A percentile compares a stretch with the other conserved stretches of the same genome.
These are phyloP conservation scores for Ogataea glucozyma DNA, from an alignment of 805 yeast genomes.

Conservation along the genomic window DNA sequence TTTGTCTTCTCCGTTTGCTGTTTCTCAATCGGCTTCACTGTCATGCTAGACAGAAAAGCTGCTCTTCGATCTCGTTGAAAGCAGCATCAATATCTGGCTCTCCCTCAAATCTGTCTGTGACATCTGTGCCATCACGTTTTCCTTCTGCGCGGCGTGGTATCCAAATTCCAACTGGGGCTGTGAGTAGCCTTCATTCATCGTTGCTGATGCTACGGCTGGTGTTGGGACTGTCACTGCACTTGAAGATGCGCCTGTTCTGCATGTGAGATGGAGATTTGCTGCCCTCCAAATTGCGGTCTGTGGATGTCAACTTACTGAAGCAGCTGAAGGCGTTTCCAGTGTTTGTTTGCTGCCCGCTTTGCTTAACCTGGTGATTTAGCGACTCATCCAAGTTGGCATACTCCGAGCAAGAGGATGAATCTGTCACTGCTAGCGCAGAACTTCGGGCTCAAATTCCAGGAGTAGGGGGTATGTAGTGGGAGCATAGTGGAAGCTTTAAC, in stretches of 20 bases:
- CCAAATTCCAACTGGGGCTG: slow-evolving; percentile 3
- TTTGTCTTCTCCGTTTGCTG: slow-evolving; percentile 28
- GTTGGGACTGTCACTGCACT: neutral
- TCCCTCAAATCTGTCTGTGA: neutral
- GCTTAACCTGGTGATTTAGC: slow-evolving; percentile 37
- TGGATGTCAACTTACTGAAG: slow-evolving; percentile 19
- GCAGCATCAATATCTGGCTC: slow-evolving; percentile 27
- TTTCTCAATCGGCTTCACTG: slow-evolving; percentile 2
- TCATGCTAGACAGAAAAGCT: slow-evolving; percentile 15
- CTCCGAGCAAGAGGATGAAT: slow-evolving; percentile 43
- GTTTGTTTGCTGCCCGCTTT: slow-evolving; percentile 5
- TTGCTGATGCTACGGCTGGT: slow-evolving; percentile 6
- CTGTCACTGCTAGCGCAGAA: too few relatives aligned
- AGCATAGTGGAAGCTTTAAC: too few relatives aligned
- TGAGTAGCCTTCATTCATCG: slow-evolving; percentile 22
- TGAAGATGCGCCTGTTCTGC: neutral
- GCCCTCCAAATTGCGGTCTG: slow-evolving; percentile 30
- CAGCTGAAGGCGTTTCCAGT: slow-evolving; percentile 8
- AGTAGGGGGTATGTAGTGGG: too few relatives aligned
- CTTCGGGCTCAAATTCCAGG: too few relatives aligned
- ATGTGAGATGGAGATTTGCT: neutral
- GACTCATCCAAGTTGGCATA: slow-evolving; percentile 45
- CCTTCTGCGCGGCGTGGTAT: neutral
- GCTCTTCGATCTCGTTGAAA: slow-evolving; percentile 33
- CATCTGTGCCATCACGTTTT: neutral